These are phyloP conservation scores for Dioscorea alata DNA, from an alignment of 106 monocot genomes.

Conservation along the genomic window DNA sequence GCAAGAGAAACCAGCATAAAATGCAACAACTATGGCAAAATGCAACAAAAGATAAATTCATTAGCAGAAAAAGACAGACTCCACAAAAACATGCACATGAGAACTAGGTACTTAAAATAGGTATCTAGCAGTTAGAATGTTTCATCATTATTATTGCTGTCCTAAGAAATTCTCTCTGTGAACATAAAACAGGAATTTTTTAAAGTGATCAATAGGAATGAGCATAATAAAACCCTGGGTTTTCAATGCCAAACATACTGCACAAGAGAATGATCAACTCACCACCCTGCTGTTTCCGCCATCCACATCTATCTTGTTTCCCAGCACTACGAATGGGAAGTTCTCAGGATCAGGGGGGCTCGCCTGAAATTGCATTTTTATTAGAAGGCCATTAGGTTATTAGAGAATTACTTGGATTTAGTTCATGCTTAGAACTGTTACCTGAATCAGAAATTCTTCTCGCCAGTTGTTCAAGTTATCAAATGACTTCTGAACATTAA, in stretches of 20 bases:
- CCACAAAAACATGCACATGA: background rate
- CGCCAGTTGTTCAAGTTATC: constrained; percentile 77
- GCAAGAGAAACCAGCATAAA: background rate
- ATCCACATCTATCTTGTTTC: constrained; percentile 68
- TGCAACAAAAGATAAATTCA: background rate
- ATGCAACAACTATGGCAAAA: background rate
- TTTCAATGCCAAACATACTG: no score
- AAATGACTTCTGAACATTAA: constrained; percentile 69
- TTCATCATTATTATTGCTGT: no score
- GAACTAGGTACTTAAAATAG: background rate
- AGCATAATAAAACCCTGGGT: no score
- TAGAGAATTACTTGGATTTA: no score
- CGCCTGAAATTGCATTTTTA: constrained; percentile 28
- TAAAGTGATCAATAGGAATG: no score
- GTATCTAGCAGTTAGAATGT: no score
- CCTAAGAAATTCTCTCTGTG: no score
- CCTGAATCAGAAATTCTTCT: constrained; percentile 76
- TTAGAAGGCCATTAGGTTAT: no score
- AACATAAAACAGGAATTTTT: no score
- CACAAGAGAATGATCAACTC: constrained; percentile 5
- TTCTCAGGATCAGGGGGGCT: constrained; percentile 63
- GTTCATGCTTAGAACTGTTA: background rate
- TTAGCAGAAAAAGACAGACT: background rate
- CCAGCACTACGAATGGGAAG: constrained; percentile 63
- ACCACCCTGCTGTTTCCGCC: constrained; percentile 70